Conservation (phyloP, 495 filamentous ascomycete genomes). For the Talaromyces stipitatus region DNA sequence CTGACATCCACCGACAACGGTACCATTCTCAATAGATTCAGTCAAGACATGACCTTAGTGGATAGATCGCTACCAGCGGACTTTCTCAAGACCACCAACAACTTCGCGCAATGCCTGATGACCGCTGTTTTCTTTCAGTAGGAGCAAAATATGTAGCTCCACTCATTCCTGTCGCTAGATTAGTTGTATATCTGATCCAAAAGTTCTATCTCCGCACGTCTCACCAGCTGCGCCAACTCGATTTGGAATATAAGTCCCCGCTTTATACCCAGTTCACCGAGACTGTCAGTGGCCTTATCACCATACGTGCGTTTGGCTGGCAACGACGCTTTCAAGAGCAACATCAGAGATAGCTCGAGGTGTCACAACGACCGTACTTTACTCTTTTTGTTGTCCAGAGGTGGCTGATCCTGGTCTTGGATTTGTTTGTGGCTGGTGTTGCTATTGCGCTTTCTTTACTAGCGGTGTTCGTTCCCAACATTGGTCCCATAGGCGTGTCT, state of each 20-base stretch:
- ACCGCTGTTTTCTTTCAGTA: slow-evolving; percentile 18
- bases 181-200: slow-evolving; percentile 46
- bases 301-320: slow-evolving; percentile 65
- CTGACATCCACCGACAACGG: slow-evolving; percentile 5
- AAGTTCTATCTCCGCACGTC: slow-evolving; percentile 57
- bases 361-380: slow-evolving; percentile 46
- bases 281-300: slow-evolving; percentile 54
- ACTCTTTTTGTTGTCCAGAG: slow-evolving; percentile 56
- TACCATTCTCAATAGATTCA: not conserved
- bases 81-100: slow-evolving; percentile 13
- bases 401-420: slow-evolving; percentile 63
- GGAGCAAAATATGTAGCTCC: slow-evolving; percentile 37
- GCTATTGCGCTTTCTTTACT: slow-evolving; percentile 40
- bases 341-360: slow-evolving; percentile 53
- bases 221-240: slow-evolving; percentile 49
- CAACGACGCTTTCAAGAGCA: slow-evolving; percentile 44
- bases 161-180: slow-evolving; percentile 38
- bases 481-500: slow-evolving; percentile 46
- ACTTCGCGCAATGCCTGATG: slow-evolving; percentile 8
- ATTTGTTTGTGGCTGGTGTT: slow-evolving; percentile 50
- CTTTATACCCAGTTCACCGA: slow-evolving; percentile 67
- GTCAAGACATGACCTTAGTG: not conserved
- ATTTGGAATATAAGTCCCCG: slow-evolving; percentile 48
- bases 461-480: slow-evolving; percentile 33
- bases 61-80: not conserved